Conservation (phyloP, 1,284 basidiomycete genomes). For the Trichosporon coremiiforme region DNA sequence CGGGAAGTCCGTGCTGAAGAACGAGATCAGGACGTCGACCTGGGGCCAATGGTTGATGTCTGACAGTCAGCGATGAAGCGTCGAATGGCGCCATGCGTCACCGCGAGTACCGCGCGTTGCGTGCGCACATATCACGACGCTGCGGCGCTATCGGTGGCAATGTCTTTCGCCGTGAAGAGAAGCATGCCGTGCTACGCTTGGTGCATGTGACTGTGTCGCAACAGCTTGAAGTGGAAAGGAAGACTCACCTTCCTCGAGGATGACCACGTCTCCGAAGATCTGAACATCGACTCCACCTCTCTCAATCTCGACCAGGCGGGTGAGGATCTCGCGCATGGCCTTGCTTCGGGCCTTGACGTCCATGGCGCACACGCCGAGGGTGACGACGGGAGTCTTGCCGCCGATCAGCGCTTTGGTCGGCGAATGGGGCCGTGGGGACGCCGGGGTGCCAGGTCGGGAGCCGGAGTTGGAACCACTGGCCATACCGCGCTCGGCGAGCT, state of each 20-base stretch:
- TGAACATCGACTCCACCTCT: slow-evolving; percentile 86
- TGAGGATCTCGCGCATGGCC: slow-evolving; percentile 92
- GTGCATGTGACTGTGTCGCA: neutral
- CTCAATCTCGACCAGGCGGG: slow-evolving; percentile 79
- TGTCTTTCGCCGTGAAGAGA: neutral
- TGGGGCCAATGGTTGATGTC: slow-evolving; percentile 96
- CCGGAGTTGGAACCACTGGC: neutral
- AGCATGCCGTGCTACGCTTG: neutral
- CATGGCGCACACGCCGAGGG: slow-evolving; percentile 92
- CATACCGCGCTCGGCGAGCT: neutral
- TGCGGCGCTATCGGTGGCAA: neutral
- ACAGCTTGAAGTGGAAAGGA: neutral
- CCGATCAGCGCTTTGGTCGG: slow-evolving; percentile 8
- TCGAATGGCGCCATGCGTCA: neutral
- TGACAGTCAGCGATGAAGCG: slow-evolving; percentile 49
- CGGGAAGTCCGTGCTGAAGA: slow-evolving; percentile 98
- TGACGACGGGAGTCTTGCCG: slow-evolving; percentile 44
- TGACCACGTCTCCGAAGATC: slow-evolving; percentile 98
- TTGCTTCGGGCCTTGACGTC: slow-evolving; percentile 93
- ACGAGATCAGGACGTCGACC: slow-evolving; percentile 96
- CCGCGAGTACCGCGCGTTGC: too few relatives aligned
- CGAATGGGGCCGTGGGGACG: neutral
- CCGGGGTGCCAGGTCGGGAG: neutral
- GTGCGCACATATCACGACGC: too few relatives aligned
- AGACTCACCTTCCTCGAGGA: slow-evolving; percentile 82